Evolutionary conservation across 2,329 filamentous ascomycete species (phyloP), one percentile per base, ranked within the genome.

Genomic region (Ustilaginoidea virens): DNA sequence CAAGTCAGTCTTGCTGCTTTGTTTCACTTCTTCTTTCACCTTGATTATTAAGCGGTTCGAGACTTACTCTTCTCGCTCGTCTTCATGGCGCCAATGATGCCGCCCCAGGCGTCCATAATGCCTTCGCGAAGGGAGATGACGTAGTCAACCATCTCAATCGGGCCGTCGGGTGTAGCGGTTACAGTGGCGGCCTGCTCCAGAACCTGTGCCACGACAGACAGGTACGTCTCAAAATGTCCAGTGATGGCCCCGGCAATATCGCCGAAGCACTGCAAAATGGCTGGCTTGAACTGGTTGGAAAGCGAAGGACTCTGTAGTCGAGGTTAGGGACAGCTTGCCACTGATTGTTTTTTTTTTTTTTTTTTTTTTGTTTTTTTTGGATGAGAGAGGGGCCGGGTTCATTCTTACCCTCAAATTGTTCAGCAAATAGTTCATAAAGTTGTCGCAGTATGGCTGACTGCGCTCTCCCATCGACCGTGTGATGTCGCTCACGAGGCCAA

Each of bases 91-190:
- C 87, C 75, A 48, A 98, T 85, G 40, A 93, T 90, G 41, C 90
- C 90, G 45, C 86, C 85, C 86, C 92, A 98, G 19, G 90, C 90
- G 64, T 98, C 90, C 78, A 96, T 93, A 41, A 98, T 96, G 42
- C 87, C 90, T 51, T 98, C 92, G 30, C 90, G 78, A 27, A 98
- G 69, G 13, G 86, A 93, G 39, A 92, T 73, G 42, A 98, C 78
- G 51, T 98, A 98, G 56, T 96, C 87, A 33, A 86, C 77, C 80
- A 96, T 92, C 57, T 98, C 90, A 44, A 86, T 90, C 28, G 80
- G 80, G 34, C 80, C 76, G 40, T 94, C 85, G 17, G 74, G 67
- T 32, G 73, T 73, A 23, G 81, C 72, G 18, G 76, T 80, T 32
- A 98, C 83, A 25, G 69, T 74, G 12, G 85, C 80, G 32, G 90